phyloP scores from a whole-genome alignment of 345 rosid genomes.

The Streptanthus diversifolius region DNA sequence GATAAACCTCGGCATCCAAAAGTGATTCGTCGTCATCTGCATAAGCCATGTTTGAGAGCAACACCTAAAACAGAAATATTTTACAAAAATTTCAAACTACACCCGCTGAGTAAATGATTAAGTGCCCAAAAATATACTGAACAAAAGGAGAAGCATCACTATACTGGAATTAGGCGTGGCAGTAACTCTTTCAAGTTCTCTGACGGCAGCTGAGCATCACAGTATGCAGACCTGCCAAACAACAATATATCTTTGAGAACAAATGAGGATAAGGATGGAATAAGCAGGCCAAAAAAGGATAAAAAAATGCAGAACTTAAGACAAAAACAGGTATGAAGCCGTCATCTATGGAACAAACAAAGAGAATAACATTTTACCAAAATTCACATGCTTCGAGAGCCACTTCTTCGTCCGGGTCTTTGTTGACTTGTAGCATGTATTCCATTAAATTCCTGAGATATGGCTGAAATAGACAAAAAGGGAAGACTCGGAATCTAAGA shows the following conservation, averaged over 20 bases:
- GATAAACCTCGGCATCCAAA: slow-evolving; percentile 73
- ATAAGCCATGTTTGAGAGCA: slow-evolving; percentile 91
- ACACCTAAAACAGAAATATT: slow-evolving; percentile 47
- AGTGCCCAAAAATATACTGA: neutral
- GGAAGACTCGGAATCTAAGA: neutral
- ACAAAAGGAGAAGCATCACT: slow-evolving; percentile 20
- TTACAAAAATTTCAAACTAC: slow-evolving; percentile 2
- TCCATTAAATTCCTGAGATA: slow-evolving; percentile 76
- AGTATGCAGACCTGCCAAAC: slow-evolving; percentile 82
- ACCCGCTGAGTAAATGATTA: neutral
- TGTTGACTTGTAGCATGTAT: slow-evolving; percentile 90
- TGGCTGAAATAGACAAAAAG: slow-evolving; percentile 48
- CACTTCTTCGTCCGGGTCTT: slow-evolving; percentile 84
- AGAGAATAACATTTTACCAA: slow-evolving; percentile 50
- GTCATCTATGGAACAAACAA: neutral
- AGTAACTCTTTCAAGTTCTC: slow-evolving; percentile 79
- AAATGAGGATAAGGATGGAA: neutral
- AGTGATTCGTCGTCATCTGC: slow-evolving; percentile 94
- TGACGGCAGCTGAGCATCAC: slow-evolving; percentile 71
- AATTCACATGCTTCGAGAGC: slow-evolving; percentile 98
- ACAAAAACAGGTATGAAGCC: neutral
- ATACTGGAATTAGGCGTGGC: slow-evolving; percentile 81
- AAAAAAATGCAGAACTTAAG: neutral
- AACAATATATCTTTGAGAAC: slow-evolving; percentile 16
- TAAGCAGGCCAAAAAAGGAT: neutral